Base-by-base conservation (phyloP, 129 eudicot species). In the Sambucus nigra region DNA sequence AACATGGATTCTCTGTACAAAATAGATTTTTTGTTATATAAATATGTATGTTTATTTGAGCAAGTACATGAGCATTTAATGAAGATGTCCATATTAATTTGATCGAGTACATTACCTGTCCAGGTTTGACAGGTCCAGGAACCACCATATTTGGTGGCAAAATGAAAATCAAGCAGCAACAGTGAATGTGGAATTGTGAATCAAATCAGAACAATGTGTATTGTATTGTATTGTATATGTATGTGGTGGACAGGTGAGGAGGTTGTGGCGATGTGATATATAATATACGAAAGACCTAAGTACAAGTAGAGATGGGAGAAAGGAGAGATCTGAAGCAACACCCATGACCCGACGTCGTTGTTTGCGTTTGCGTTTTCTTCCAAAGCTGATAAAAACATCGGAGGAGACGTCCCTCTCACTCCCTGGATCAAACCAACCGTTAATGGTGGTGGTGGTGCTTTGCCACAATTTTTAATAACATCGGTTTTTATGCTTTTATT, bases 61-160 rank as follows among this genome's bases (percentile, higher is more conserved):
- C n/a, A n/a, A n/a, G n/a, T n/a, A n/a, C n/a, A 69, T 32, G 45
- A 27, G 59, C 49, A 40, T 47, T 38, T 31, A 20, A 47, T 25
- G 31, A 38, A 59, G 53, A 9, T 18, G 25, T 23, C 47, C 45
- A 49, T 24, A 48, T 53, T 44, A 19, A 53, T 28, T 26, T 15
- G 2, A 6, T 9, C 31, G 14, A 53, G n/a, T 5, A 6, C 39
- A 29, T 21, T 59, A 85, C 95, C 95, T 77, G 95, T 5, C 86
- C 95, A 62, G 89, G 70, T 29, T 86, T 85, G 42, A 80, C 69
- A 60, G 86, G 89, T 66, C 76, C 89, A 77, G 95, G 57, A 64
- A 68, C 79, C 76, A 69, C 86, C 80, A 74, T 84, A 71, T 54
- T 38, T 51, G 51, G 44, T 41, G 6, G 41, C 51, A 8, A 49